Conservation (phyloP, 2,329 filamentous ascomycete species). For the Aspergillus viridinutans region DNA sequence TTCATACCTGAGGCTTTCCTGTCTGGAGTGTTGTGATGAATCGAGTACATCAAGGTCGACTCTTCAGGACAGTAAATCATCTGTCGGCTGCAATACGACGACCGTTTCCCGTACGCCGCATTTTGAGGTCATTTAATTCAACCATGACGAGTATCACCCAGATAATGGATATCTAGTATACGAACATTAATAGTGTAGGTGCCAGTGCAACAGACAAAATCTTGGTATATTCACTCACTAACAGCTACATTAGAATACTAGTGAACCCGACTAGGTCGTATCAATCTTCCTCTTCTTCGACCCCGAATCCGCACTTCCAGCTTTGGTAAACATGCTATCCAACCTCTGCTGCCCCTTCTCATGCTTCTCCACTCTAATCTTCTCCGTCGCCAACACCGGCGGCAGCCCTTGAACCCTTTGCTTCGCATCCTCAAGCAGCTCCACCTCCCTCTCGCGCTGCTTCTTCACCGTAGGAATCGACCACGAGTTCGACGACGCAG, state of each 20-base stretch:
- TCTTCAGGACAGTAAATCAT: not conserved
- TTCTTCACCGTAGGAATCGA: slow-evolving; percentile 32
- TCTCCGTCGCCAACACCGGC: slow-evolving; percentile 30
- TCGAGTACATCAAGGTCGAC: not conserved
- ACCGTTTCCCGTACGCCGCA: too few relatives aligned
- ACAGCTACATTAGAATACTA: not conserved
- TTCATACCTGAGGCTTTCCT: not conserved
- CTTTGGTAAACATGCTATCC: slow-evolving; percentile 26
- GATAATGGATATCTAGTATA: not conserved
- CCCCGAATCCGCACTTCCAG: slow-evolving; percentile 1
- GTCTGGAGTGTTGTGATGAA: too few relatives aligned
- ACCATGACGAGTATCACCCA: too few relatives aligned
- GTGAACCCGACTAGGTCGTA: not conserved
- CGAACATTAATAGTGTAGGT: not conserved
- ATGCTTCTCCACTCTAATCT: slow-evolving; percentile 26
- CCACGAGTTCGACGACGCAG: slow-evolving; percentile 26
- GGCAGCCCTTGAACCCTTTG: slow-evolving; percentile 28
- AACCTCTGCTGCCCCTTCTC: slow-evolving; percentile 32
- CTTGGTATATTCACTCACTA: not conserved
- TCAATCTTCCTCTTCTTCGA: slow-evolving; percentile 17
- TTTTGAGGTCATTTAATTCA: too few relatives aligned
- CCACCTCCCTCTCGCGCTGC: slow-evolving; percentile 31
- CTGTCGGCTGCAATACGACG: too few relatives aligned
- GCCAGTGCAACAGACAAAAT: not conserved
- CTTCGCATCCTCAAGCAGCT: slow-evolving; percentile 32